These are phyloP conservation scores for Fusarium begoniae DNA, from an alignment of 2,329 filamentous ascomycete genomes.

Conservation along the genomic window DNA sequence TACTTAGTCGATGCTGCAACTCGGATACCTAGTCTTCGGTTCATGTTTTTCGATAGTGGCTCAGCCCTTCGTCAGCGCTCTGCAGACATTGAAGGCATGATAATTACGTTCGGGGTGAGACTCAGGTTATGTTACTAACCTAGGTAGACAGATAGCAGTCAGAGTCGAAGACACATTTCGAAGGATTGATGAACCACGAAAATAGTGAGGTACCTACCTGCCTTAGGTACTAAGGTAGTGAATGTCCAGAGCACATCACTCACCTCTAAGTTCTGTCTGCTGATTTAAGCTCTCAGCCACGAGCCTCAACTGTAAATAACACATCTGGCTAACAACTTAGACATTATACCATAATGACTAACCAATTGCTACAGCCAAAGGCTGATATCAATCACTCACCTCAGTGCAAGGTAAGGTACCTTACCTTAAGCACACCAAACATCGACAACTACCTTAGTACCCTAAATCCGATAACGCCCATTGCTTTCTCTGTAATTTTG, in stretches of 20 bases:
- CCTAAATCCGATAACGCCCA: too few species aligned
- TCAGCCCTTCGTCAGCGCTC: background rate
- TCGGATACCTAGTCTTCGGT: background rate
- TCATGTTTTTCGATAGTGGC: constrained; percentile 4
- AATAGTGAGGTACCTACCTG: background rate
- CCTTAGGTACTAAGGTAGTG: background rate
- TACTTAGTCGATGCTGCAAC: background rate
- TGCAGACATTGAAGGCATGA: background rate
- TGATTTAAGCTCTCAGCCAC: too few species aligned
- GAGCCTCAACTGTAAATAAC: too few species aligned
- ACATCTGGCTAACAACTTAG: too few species aligned
- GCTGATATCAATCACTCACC: too few species aligned
- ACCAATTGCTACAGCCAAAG: too few species aligned
- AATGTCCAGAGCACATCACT: background rate
- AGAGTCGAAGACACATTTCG: background rate
- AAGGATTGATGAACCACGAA: background rate
- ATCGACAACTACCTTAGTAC: background rate
- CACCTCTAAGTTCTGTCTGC: too few species aligned
- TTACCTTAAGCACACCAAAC: background rate
- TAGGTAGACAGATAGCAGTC: background rate
- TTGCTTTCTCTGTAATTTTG: too few species aligned
- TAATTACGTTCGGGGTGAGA: constrained; percentile 1
- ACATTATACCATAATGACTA: too few species aligned
- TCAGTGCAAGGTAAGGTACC: background rate
- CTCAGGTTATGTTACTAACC: background rate